These are phyloP conservation scores for Beauveria medogensis DNA, from an alignment of 2,329 filamentous ascomycete genomes.

Conservation along the genomic window DNA sequence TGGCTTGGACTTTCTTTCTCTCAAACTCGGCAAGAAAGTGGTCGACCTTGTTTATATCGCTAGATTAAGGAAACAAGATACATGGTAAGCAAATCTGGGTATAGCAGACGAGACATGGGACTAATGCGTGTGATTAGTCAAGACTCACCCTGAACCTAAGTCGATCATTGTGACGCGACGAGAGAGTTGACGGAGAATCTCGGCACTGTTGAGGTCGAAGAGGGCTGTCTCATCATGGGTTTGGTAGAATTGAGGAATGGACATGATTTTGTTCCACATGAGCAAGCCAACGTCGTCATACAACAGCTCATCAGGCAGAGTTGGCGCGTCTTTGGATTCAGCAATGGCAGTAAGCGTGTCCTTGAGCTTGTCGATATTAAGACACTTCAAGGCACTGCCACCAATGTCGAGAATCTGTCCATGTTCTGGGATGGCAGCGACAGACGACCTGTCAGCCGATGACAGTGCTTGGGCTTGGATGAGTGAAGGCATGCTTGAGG, in stretches of 20 bases:
- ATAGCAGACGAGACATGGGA: slow-evolving; percentile 10
- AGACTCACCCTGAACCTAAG: slow-evolving; percentile 33
- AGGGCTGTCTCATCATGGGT: slow-evolving; percentile 32
- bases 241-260: slow-evolving; percentile 31
- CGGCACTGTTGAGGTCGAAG: slow-evolving; percentile 26
- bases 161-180: slow-evolving; percentile 29
- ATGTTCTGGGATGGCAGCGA: slow-evolving; percentile 16
- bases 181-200: slow-evolving; percentile 24
- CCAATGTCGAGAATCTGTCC: slow-evolving; percentile 32
- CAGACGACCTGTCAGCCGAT: background rate
- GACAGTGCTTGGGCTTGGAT: background rate
- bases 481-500: background rate
- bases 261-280: slow-evolving; percentile 35
- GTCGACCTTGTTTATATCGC: slow-evolving; percentile 33
- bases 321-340: slow-evolving; percentile 19
- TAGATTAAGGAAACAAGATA: slow-evolving; percentile 14
- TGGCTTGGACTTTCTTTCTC: slow-evolving; percentile 19
- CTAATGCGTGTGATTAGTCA: background rate
- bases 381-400: slow-evolving; percentile 24
- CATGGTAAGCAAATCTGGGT: slow-evolving; percentile 10
- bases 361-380: slow-evolving; percentile 21
- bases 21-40: slow-evolving; percentile 30
- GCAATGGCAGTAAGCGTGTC: slow-evolving; percentile 19
- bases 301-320: slow-evolving; percentile 32
- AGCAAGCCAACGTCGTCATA: slow-evolving; percentile 30